phyloP scores from a whole-genome alignment of 2,329 filamentous ascomycete genomes.

The Colletotrichum liriopes region DNA sequence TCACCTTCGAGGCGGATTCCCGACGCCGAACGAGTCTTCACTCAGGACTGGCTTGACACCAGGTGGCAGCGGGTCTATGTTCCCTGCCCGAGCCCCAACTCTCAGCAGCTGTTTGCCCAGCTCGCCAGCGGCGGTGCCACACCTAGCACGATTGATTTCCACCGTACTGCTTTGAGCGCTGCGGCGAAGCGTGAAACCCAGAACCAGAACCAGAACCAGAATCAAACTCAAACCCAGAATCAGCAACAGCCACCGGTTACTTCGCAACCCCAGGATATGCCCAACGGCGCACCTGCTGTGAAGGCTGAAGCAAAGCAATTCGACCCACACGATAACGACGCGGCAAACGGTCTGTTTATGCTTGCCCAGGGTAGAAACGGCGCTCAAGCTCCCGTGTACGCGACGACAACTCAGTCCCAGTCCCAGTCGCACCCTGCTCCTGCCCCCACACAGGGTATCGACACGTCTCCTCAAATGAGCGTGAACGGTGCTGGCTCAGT shows the following conservation, averaged over 20 bases:
- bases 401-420: constrained; percentile 61
- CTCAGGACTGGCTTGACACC: constrained; percentile 92
- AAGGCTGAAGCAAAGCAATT: constrained; percentile 73
- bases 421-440: constrained; percentile 66
- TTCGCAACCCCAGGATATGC: constrained; percentile 48
- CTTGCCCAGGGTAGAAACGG: constrained; percentile 83
- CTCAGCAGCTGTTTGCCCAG: constrained; percentile 81
- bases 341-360: constrained; percentile 94
- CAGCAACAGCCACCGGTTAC: constrained; percentile 46
- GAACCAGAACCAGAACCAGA: constrained; percentile 56
- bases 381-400: constrained; percentile 67
- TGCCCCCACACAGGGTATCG: constrained; percentile 54
- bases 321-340: constrained; percentile 93
- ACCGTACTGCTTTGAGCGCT: constrained; percentile 90
- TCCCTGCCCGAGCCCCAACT: constrained; percentile 93
- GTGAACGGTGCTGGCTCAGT: constrained; percentile 64
- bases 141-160: constrained; percentile 93
- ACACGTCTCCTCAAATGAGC: constrained; percentile 67
- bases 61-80: constrained; percentile 97
- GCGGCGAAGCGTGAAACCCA: constrained; percentile 74
- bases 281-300: constrained; percentile 56
- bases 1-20: constrained; percentile 86
- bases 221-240: constrained; percentile 51
- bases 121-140: constrained; percentile 87
- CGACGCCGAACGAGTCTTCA: constrained; percentile 96